These are phyloP conservation scores for Pseudozyma pruni DNA, from an alignment of 1,284 basidiomycete genomes.

Conservation along the genomic window DNA sequence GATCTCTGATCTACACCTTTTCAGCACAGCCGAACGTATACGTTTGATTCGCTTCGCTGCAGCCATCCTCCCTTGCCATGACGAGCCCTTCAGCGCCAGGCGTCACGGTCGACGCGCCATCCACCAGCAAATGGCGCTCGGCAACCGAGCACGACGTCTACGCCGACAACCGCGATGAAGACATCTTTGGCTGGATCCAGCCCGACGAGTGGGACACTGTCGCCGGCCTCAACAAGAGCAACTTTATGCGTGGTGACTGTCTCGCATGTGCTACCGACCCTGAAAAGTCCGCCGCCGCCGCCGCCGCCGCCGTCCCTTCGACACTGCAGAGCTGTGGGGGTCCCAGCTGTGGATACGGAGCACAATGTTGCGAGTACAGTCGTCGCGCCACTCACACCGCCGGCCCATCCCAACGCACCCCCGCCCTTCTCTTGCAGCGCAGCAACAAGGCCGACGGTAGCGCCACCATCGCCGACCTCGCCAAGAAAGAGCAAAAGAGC, in stretches of 20 bases:
- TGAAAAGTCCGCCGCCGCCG: slow-evolving; percentile 4
- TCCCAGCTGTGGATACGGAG: slow-evolving; percentile 46
- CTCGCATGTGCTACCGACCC: slow-evolving; percentile 22
- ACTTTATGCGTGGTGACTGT: slow-evolving; percentile 43
- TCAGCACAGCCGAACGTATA: no score
- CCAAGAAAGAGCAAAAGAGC: slow-evolving; percentile 21
- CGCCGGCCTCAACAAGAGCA: slow-evolving; percentile 41
- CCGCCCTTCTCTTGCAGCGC: slow-evolving; percentile 10
- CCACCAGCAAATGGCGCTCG: slow-evolving; percentile 13
- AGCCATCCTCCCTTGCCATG: neutral
- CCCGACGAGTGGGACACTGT: slow-evolving; percentile 50
- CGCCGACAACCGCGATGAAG: slow-evolving; percentile 45
- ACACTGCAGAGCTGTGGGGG: slow-evolving; percentile 30
- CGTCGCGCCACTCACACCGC: slow-evolving; percentile 22
- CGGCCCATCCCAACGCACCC: slow-evolving; percentile 6
- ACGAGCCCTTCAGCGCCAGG: slow-evolving; percentile 2
- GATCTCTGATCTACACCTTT: neutral
- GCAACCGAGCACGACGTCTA: slow-evolving; percentile 44
- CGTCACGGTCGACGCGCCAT: neutral
- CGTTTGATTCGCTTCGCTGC: no score
- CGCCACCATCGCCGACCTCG: slow-evolving; percentile 14
- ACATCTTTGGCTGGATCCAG: slow-evolving; percentile 52
- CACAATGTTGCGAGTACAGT: slow-evolving; percentile 47
- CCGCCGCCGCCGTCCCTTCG: slow-evolving; percentile 5
- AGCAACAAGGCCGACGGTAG: neutral